These are phyloP conservation scores for Monilinia aucupariae DNA, from an alignment of 2,329 filamentous ascomycete genomes.

Conservation along the genomic window DNA sequence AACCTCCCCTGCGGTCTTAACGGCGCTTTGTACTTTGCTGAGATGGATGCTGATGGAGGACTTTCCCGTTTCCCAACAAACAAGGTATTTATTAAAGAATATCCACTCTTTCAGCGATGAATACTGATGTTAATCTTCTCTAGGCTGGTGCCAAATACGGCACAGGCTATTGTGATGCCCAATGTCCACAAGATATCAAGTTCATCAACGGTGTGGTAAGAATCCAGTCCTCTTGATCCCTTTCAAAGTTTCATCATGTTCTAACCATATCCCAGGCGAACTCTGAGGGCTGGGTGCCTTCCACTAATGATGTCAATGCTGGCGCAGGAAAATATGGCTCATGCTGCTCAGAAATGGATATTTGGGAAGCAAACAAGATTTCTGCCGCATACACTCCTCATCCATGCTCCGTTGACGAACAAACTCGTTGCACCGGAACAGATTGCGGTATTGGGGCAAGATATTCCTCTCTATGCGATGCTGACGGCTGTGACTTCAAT, in stretches of 20 bases:
- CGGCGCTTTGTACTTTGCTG: slow-evolving; percentile 62
- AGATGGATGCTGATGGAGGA: slow-evolving; percentile 61
- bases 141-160: slow-evolving; percentile 46
- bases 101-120: not conserved
- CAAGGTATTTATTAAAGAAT: slow-evolving; percentile 29
- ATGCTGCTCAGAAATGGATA: slow-evolving; percentile 65
- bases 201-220: slow-evolving; percentile 49
- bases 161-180: slow-evolving; percentile 23
- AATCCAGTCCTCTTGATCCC: not conserved
- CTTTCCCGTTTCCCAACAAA: slow-evolving; percentile 46
- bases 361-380: slow-evolving; percentile 59
- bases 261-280: slow-evolving; percentile 42
- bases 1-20: slow-evolving; percentile 66
- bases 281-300: slow-evolving; percentile 46
- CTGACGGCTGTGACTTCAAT: slow-evolving; percentile 59
- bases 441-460: slow-evolving; percentile 44
- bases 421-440: slow-evolving; percentile 41
- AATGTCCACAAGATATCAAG: slow-evolving; percentile 35
- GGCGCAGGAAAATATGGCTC: slow-evolving; percentile 51
- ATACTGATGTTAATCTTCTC: not conserved
- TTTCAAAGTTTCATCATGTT: slow-evolving; percentile 14
- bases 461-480: slow-evolving; percentile 53
- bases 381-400: slow-evolving; percentile 56
- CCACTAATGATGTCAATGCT: slow-evolving; percentile 46
- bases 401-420: slow-evolving; percentile 45